Conservation (phyloP, 1,284 basidiomycete species). For the Leccinum holopus region DNA sequence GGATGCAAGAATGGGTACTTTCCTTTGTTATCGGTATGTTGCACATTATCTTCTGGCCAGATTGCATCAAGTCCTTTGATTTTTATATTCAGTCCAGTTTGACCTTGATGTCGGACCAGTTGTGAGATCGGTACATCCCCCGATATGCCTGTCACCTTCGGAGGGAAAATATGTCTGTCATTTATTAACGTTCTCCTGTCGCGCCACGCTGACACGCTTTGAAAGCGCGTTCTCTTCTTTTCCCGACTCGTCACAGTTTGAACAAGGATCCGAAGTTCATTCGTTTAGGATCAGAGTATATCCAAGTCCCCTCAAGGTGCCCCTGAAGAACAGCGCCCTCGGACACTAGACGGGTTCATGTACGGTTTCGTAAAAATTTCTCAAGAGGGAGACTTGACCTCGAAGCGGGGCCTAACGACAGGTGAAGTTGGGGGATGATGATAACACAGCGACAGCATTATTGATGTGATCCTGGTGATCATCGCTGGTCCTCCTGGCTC, state of each 20-base stretch:
- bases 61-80: not conserved
- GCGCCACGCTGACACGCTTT: slow-evolving; percentile 14
- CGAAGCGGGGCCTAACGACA: slow-evolving; percentile 85
- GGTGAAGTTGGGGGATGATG: slow-evolving; percentile 39
- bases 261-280: slow-evolving; percentile 70
- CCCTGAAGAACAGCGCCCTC: slow-evolving; percentile 35
- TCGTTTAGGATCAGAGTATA: slow-evolving; percentile 69
- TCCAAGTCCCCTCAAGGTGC: slow-evolving; percentile 20
- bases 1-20: slow-evolving; percentile 75
- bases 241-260: slow-evolving; percentile 85
- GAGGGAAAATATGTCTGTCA: slow-evolving; percentile 84
- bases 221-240: slow-evolving; percentile 90
- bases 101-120: slow-evolving; percentile 87
- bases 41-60: not conserved
- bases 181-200: not conserved
- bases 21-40: slow-evolving; percentile 70
- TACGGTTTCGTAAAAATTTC: slow-evolving; percentile 84
- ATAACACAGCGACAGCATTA: not conserved
- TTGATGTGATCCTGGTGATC: slow-evolving; percentile 48
- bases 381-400: slow-evolving; percentile 68
- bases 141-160: slow-evolving; percentile 55
- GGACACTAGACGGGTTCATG: slow-evolving; percentile 62
- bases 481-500: slow-evolving; percentile 83
- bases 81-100: slow-evolving; percentile 64
- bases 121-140: slow-evolving; percentile 70